Base-by-base conservation (phyloP, 2,329 filamentous ascomycete species). In the Pseudogymnoascus sp. region DNA sequence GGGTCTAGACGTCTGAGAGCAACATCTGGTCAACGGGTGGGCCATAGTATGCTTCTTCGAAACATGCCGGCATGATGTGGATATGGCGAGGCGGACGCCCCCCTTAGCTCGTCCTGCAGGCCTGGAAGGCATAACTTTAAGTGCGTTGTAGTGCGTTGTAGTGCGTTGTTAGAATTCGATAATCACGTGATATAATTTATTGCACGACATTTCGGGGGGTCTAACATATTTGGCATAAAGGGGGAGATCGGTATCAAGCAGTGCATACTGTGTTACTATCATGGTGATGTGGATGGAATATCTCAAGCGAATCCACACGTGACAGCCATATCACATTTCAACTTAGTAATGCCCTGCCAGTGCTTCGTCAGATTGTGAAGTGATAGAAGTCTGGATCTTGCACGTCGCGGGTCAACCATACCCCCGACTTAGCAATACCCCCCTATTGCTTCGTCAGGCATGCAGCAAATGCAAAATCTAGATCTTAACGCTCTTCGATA, bases 1-100 rank as follows among this genome's bases (percentile, higher is more conserved):
- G 41, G 41, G 41, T 28, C 41, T 47, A 2, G 41, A n/a, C 16
- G 25, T 11, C 12, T 11, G 22, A 32, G 6, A 6, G 6, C 30
- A 22, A 22, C 20, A 25, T 43, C 20, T 3, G 20, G 20, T 14
- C 39, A 12, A 43, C 14, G 25, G 20, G 41, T 28, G 41, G 20
- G 41, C 22, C 41, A 28, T 9, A 16, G 6, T n/a, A n/a, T 28
- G n/a, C 41, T 28, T 9, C 6, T 28, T 28, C 41, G 41, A 43
- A 43, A 43, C 39, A 43, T 43, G 39, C 39, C 39, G 41, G 41
- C 41, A 47, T 47, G 22, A 47, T n/a, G 39, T 43, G 39, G 39
- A 47, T 47, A 47, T 47, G 4, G 3, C 12, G 22, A 16, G 8
- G 22, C n/a, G 41, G 41, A 47, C 22, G 41, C 41, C 41, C 41